phyloP scores from a whole-genome alignment of 805 yeast species.

The Yarrowia bubula region DNA sequence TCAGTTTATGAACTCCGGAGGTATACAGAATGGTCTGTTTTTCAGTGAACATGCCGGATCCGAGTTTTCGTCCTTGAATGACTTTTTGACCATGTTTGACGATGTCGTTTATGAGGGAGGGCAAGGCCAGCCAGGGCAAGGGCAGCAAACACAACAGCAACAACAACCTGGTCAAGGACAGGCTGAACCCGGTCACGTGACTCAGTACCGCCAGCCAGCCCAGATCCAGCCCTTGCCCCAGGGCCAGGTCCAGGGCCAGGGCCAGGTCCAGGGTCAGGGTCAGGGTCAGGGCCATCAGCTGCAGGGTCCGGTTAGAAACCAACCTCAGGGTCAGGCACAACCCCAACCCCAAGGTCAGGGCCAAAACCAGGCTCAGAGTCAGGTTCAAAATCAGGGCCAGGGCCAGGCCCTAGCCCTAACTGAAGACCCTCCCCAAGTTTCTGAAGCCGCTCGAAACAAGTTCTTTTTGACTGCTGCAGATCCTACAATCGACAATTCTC shows the following conservation, averaged over 20 bases:
- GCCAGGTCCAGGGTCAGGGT: neutral
- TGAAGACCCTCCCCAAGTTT: conserved; percentile 20
- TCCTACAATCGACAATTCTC: conserved; percentile 90
- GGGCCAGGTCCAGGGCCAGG: neutral
- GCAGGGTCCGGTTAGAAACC: neutral
- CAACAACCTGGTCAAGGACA: neutral
- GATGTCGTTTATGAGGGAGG: conserved; percentile 43
- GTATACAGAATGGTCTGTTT: conserved; percentile 57
- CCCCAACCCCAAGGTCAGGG: neutral
- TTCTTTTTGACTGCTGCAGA: conserved; percentile 96
- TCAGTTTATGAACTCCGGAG: neutral
- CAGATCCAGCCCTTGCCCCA: neutral
- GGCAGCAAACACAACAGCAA: neutral
- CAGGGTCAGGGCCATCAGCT: neutral
- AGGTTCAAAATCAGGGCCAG: neutral
- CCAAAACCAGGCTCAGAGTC: neutral
- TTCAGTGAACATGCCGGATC: conserved; percentile 90
- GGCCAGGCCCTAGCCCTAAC: neutral
- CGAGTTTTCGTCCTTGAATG: conserved; percentile 85
- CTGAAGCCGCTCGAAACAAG: conserved; percentile 72
- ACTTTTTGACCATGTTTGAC: conserved; percentile 84
- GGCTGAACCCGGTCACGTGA: neutral
- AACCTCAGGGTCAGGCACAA: neutral
- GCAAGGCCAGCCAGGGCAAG: neutral
- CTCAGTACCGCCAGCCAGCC: neutral